Base-by-base conservation (phyloP, 2,329 filamentous ascomycete genomes). In the Gremmenia infestans region DNA sequence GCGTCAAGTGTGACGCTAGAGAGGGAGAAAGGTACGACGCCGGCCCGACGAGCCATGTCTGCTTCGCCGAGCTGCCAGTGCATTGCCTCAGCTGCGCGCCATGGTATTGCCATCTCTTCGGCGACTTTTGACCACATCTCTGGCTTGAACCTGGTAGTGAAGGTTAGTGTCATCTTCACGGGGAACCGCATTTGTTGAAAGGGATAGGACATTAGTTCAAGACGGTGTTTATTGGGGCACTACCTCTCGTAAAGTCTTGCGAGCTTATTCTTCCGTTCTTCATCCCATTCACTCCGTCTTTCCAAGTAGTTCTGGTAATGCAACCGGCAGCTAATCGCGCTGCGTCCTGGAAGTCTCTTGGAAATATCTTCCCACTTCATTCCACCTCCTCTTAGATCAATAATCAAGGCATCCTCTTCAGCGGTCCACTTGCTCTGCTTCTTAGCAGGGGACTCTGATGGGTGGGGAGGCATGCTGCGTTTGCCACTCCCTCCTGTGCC, bases 311-410 rank as follows among this genome's bases (percentile, higher is more conserved):
- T 99, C 68, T 97, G 93, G 72, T 97, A 97, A 69, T 96, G 91
- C 51, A 97, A 79, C 45, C 93, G 86, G 72, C 93, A 97, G 66
- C 91, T 96, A 67, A 97, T 97, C 55, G 91, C 87, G 73, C 91
- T 97, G 65, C 94, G 84, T 60, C 93, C 93, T 2, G 91, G 92
- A 50, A 97, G 77, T 53, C 87, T 83, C 76, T 93, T 95, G 60
- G 91, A 95, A 67, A 97, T 97, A 72, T 97, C 93, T 70, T 97
- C 93, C 94, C 93, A 97, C 71, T 97, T 97, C 91, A 97, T 96
- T 8, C 90, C 89, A 65, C 86, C 86, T 39, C 91, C 90, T 56
- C 93, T 85, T 60, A 97, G 81, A 71, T 95, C 89, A 66, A 97
- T 96, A 65, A 96, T 96, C 49, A 94, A 77, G n/a, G 88, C 84